phyloP scores from a whole-genome alignment of 2,329 filamentous ascomycete genomes.

The Colletotrichum cordylinicola region DNA sequence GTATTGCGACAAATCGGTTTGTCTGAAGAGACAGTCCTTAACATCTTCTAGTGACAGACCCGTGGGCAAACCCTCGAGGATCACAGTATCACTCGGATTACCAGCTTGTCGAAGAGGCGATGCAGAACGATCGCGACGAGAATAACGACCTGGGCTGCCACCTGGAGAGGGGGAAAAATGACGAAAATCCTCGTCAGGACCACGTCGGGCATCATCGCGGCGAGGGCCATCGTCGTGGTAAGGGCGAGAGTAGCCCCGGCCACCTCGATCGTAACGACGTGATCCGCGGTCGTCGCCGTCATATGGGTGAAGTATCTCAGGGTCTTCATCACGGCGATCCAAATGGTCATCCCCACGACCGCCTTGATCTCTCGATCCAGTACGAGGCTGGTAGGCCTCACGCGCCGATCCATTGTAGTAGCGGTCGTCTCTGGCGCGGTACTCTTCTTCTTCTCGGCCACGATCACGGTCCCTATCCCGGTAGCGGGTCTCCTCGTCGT shows the following conservation, averaged over 20 bases:
- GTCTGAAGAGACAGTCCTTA: constrained; percentile 41
- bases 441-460: not conserved
- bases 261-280: constrained; percentile 23
- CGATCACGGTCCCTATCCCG: constrained; percentile 24
- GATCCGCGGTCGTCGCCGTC: constrained; percentile 38
- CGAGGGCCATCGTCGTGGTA: constrained; percentile 20
- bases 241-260: constrained; percentile 18
- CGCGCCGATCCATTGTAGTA: constrained; percentile 27
- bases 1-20: constrained; percentile 39
- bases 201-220: constrained; percentile 17
- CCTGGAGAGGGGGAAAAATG: constrained; percentile 13
- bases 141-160: constrained; percentile 19
- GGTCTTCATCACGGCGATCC: constrained; percentile 33
- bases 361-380: constrained; percentile 28
- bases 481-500: constrained; percentile 33
- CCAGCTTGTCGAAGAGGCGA: constrained; percentile 41
- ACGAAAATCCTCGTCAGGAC: constrained; percentile 23
- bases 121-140: constrained; percentile 23
- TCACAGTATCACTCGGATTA: constrained; percentile 55
- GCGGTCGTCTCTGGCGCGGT: constrained; percentile 21
- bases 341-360: constrained; percentile 32
- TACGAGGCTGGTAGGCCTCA: constrained; percentile 22
- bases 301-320: constrained; percentile 37
- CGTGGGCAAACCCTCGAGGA: constrained; percentile 59
- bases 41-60: constrained; percentile 58